Evolutionary conservation across 2,329 filamentous ascomycete species (phyloP).

Genomic region (Fusarium camptoceras): DNA sequence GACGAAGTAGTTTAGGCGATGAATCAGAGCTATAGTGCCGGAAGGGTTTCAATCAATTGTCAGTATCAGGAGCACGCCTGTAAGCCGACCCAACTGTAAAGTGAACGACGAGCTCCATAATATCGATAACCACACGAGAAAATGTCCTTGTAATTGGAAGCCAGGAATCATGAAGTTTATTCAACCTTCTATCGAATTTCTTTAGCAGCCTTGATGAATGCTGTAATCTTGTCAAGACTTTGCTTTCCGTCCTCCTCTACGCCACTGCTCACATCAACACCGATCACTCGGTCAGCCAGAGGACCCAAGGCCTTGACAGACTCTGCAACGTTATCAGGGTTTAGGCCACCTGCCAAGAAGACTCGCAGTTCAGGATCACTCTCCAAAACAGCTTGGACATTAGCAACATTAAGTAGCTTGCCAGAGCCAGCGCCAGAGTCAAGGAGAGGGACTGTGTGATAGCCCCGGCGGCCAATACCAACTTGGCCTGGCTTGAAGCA

Average conservation of each 20-base stretch:
- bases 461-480: constrained; percentile 80
- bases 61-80: not conserved
- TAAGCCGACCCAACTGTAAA: not conserved
- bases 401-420: constrained; percentile 76
- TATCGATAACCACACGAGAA: not conserved
- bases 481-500: constrained; percentile 82
- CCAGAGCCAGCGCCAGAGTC: constrained; percentile 91
- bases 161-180: constrained; percentile 12
- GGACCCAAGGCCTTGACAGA: constrained; percentile 73
- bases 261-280: constrained; percentile 93
- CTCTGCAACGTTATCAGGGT: constrained; percentile 79
- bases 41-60: not conserved
- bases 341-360: constrained; percentile 86
- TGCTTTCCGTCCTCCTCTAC: constrained; percentile 88
- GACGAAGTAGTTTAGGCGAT: not conserved
- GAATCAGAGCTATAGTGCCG: not conserved
- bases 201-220: constrained; percentile 83
- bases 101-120: not conserved
- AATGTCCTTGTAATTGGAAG: not conserved
- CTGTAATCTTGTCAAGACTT: constrained; percentile 81
- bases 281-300: constrained; percentile 73
- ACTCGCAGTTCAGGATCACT: constrained; percentile 78
- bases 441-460: constrained; percentile 84
- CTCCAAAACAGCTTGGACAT: constrained; percentile 74
- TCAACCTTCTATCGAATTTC: constrained; percentile 54